phyloP scores from a whole-genome alignment of 2,329 filamentous ascomycete genomes.

The Lasiodiplodia sp. region DNA sequence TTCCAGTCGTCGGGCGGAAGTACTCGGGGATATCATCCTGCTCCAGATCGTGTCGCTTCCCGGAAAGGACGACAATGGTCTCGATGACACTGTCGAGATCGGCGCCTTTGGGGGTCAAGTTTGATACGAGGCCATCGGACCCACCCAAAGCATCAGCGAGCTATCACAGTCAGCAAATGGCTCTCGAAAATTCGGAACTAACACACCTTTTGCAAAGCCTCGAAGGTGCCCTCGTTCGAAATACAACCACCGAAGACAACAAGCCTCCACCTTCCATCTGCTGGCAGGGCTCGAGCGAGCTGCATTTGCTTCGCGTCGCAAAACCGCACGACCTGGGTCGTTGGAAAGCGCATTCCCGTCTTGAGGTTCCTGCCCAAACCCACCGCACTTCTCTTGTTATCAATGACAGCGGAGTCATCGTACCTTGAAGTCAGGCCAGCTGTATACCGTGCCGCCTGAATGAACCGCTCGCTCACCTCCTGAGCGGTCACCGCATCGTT shows the following conservation, averaged over 20 bases:
- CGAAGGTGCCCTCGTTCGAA: constrained; percentile 30
- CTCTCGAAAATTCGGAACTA: neutral
- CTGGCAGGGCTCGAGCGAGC: constrained; percentile 56
- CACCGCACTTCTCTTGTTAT: constrained; percentile 42
- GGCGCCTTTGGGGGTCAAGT: constrained; percentile 51
- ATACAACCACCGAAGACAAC: constrained; percentile 55
- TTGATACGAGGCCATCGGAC: constrained; percentile 44
- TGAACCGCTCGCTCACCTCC: constrained; percentile 64
- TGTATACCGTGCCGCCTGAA: constrained; percentile 65
- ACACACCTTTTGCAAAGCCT: neutral
- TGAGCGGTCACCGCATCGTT: constrained; percentile 50
- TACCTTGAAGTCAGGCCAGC: constrained; percentile 67
- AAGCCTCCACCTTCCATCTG: constrained; percentile 61
- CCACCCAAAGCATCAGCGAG: constrained; percentile 31
- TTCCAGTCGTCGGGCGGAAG: constrained; percentile 65
- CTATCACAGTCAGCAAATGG: neutral
- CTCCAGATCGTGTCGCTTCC: constrained; percentile 57
- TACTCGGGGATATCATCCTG: constrained; percentile 61
- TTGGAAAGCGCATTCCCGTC: constrained; percentile 60
- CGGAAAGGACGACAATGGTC: constrained; percentile 61
- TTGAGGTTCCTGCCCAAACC: constrained; percentile 45
- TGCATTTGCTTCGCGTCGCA: constrained; percentile 67
- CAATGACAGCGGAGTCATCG: constrained; percentile 57
- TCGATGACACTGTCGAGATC: constrained; percentile 66
- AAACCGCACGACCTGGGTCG: constrained; percentile 65